Conservation (phyloP, 345 rosid genomes). For the Diplotaxis tenuifolia region DNA sequence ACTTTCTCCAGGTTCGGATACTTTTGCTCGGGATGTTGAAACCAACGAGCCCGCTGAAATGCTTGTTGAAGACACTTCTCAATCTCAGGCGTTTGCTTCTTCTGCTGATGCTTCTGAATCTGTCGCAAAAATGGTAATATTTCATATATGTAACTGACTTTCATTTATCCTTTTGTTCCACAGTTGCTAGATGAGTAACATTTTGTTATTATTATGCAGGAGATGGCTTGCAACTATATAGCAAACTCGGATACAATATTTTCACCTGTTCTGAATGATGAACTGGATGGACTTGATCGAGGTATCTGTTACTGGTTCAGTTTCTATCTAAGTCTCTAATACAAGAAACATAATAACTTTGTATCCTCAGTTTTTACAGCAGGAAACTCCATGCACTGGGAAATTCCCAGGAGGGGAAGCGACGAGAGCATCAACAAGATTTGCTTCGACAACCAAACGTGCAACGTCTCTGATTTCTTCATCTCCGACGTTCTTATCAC, state of each 20-base stretch:
- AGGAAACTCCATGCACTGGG: slow-evolving; percentile 34
- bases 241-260: slow-evolving; percentile 72
- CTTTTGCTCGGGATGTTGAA: slow-evolving; percentile 30
- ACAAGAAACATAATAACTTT: background rate
- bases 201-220: slow-evolving; percentile 28
- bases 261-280: slow-evolving; percentile 58
- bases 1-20: slow-evolving; percentile 28
- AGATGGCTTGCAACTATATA: slow-evolving; percentile 31
- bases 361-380: slow-evolving; percentile 14
- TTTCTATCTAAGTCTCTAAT: slow-evolving; percentile 24
- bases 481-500: slow-evolving; percentile 37
- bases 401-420: slow-evolving; percentile 34
- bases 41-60: slow-evolving; percentile 32
- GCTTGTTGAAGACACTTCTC: slow-evolving; percentile 33
- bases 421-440: slow-evolving; percentile 35
- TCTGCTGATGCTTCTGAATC: slow-evolving; percentile 22
- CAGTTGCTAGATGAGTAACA: slow-evolving; percentile 3
- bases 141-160: background rate
- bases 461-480: slow-evolving; percentile 38
- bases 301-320: slow-evolving; percentile 42
- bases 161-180: background rate
- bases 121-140: slow-evolving; percentile 24
- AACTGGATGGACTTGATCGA: slow-evolving; percentile 39
- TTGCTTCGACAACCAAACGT: slow-evolving; percentile 34
- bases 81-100: slow-evolving; percentile 24